Percentiles rank a stretch among this genome's conserved stretches.
Conservation (phyloP, 495 filamentous ascomycete genomes). For the Talaromyces ruber region DNA sequence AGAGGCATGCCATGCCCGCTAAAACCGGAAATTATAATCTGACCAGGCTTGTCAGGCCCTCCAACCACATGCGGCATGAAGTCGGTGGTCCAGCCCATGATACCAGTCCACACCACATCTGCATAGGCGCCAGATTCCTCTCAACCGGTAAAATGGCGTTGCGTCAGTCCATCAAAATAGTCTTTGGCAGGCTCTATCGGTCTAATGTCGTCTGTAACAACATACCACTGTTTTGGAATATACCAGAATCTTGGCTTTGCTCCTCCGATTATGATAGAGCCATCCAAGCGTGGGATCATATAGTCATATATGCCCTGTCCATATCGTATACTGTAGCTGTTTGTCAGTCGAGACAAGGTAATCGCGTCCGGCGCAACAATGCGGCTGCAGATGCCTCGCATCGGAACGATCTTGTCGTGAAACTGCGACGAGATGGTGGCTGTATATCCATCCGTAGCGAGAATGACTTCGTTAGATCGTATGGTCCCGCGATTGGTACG, state of each 20-base stretch:
- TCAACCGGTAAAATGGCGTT: constrained; percentile 33
- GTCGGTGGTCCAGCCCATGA: constrained; percentile 1
- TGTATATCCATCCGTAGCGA: constrained; percentile 1
- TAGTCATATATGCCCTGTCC: constrained; percentile 34
- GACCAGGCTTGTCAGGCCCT: constrained; percentile 11
- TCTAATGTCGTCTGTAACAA: constrained; percentile 33
- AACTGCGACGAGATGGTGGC: background rate
- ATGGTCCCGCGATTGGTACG: background rate
- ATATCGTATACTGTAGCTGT: constrained; percentile 25
- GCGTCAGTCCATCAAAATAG: constrained; percentile 43
- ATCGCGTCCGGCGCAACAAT: constrained; percentile 30
- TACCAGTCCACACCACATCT: constrained; percentile 42
- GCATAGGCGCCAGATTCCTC: constrained; percentile 31
- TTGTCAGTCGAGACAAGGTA: constrained; percentile 26
- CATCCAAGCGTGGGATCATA: constrained; percentile 57
- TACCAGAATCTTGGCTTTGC: constrained; percentile 39
- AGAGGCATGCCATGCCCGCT: constrained; percentile 16
- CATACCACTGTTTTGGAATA: constrained; percentile 49
- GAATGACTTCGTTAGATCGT: background rate
- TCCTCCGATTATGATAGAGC: constrained; percentile 64
- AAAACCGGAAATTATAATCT: constrained; percentile 14
- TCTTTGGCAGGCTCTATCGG: constrained; percentile 55
- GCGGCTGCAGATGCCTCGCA: background rate
- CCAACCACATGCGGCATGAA: constrained; percentile 8
- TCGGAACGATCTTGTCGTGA: background rate